phyloP scores from a whole-genome alignment of 306 rosid species.

The Trifolium fragiferum region DNA sequence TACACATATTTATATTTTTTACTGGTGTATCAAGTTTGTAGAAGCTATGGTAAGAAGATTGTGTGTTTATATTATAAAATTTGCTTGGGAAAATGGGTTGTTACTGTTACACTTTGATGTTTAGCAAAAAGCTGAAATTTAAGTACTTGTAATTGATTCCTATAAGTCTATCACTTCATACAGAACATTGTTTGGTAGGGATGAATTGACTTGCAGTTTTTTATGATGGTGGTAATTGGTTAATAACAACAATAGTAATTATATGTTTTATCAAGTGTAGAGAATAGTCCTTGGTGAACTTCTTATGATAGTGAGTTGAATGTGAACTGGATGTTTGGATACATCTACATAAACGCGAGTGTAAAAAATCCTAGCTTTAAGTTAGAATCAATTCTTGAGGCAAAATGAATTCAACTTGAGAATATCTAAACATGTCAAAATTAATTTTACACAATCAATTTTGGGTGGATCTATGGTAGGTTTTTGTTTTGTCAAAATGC shows the following conservation, averaged over 20 bases:
- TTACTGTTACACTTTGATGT: background rate
- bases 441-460: too few species aligned
- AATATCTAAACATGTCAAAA: too few species aligned
- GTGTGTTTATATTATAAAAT: background rate
- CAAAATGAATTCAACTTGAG: too few species aligned
- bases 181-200: conserved; percentile 11
- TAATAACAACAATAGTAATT: background rate
- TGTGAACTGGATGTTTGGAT: too few species aligned
- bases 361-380: too few species aligned
- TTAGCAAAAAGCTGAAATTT: conserved; percentile 20
- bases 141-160: background rate
- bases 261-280: background rate
- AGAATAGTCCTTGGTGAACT: background rate
- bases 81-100: background rate
- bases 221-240: background rate
- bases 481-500: conserved; percentile 12
- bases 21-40: background rate
- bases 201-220: background rate
- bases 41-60: background rate
- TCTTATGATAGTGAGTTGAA: too few species aligned
- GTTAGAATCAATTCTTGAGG: too few species aligned
- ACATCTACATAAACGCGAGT: too few species aligned
- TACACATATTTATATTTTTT: background rate
- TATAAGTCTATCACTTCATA: conserved; percentile 3
- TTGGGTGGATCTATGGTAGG: too few species aligned